phyloP scores from a whole-genome alignment of 305 asterid species.

The Plantago lanceolata region DNA sequence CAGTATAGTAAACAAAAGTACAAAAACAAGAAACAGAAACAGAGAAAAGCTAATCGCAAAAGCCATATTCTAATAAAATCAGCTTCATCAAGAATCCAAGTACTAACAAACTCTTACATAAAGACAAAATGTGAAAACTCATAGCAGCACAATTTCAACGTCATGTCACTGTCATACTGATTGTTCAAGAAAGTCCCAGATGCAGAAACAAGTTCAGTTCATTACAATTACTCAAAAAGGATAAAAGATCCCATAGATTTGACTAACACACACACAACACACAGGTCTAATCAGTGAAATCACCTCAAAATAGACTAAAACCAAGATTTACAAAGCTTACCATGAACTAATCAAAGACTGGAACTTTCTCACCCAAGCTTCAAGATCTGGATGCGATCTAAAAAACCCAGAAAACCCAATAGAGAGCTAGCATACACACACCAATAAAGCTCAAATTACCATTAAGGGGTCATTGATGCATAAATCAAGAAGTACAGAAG shows the following conservation, averaged over 20 bases:
- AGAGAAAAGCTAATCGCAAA: neutral
- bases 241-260: no score
- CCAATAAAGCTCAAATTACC: neutral
- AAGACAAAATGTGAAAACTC: constrained; percentile 1
- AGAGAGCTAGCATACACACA: neutral
- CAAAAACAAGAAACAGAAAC: neutral
- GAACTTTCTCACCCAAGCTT: constrained; percentile 1
- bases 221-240: neutral
- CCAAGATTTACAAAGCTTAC: neutral
- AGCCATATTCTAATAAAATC: neutral
- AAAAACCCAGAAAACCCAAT: constrained; percentile 4
- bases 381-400: constrained; percentile 16
- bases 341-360: constrained; percentile 3
- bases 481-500: neutral
- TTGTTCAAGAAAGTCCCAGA: constrained; percentile 1
- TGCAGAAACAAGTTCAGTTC: constrained; percentile 2
- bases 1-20: no score
- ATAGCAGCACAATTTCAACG: neutral
- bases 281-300: neutral
- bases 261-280: no score
- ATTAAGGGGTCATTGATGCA: neutral
- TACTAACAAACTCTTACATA: neutral
- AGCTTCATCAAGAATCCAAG: constrained; percentile 1
- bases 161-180: constrained; percentile 6
- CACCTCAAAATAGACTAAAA: neutral